Percentiles rank a stretch among this genome's conserved stretches.
phyloP scores from a whole-genome alignment of 176 grass and related monocot species.

The Oryza officinalis region DNA sequence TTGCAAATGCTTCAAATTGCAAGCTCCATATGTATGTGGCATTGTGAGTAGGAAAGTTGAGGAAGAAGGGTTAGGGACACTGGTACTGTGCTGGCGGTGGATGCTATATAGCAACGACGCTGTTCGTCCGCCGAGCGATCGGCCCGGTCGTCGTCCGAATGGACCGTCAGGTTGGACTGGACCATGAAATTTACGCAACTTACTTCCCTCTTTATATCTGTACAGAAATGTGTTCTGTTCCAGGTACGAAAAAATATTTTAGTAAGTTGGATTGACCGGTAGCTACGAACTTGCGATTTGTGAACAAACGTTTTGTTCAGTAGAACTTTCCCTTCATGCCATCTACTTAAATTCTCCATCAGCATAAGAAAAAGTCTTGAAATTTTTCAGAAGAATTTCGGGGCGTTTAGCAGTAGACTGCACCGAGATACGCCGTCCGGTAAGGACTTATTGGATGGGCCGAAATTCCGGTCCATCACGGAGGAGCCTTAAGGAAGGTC shows the following conservation, averaged over 20 bases:
- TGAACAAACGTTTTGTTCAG: neutral
- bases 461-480: neutral
- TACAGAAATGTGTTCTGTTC: neutral
- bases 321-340: neutral
- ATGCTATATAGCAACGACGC: constrained; percentile 11
- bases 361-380: neutral
- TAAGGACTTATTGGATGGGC: neutral
- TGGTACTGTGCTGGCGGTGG: neutral
- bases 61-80: neutral
- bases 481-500: neutral
- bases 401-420: neutral
- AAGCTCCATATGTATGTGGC: neutral
- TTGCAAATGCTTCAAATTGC: neutral
- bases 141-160: neutral
- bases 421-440: neutral
- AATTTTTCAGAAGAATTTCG: neutral
- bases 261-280: constrained; percentile 7
- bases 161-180: constrained; percentile 44
- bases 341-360: neutral
- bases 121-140: constrained; percentile 6
- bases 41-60: neutral
- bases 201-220: neutral
- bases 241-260: neutral
- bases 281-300: neutral
- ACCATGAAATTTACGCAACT: neutral